phyloP scores from a whole-genome alignment of 306 rosid genomes.

The Inga oerstediana region DNA sequence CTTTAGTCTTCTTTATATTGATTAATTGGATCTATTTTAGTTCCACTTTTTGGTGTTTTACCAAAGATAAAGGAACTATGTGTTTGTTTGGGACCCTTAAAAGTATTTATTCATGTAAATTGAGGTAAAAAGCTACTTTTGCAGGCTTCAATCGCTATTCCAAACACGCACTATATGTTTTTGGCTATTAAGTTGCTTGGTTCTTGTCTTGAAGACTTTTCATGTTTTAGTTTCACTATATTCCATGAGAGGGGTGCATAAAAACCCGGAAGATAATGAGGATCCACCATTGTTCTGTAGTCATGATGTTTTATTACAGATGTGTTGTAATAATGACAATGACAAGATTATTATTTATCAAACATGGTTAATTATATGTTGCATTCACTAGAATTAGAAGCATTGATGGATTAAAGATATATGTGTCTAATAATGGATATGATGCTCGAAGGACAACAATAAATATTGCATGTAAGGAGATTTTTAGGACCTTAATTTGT shows the following conservation, averaged over 20 bases:
- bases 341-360: neutral
- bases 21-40: neutral
- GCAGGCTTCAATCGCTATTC: too few species aligned
- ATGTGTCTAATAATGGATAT: too few species aligned
- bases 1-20: neutral
- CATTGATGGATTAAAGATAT: neutral
- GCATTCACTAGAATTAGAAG: neutral
- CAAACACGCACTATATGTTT: too few species aligned
- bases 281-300: neutral
- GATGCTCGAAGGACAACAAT: too few species aligned
- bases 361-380: neutral
- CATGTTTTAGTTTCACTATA: too few species aligned
- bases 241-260: neutral
- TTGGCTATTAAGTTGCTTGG: neutral
- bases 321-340: neutral
- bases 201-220: neutral
- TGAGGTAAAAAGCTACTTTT: too few species aligned
- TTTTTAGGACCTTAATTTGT: too few species aligned
- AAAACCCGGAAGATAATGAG: neutral
- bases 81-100: too few species aligned
- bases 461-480: too few species aligned
- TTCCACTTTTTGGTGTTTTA: constrained; percentile 9
- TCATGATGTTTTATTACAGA: neutral
- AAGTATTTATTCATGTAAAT: too few species aligned
- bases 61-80: neutral